A percentile compares a stretch with the other conserved stretches of the same genome.
These are phyloP conservation scores for Penicillium palitans DNA, from an alignment of 2,329 filamentous ascomycete species.

Conservation along the genomic window DNA sequence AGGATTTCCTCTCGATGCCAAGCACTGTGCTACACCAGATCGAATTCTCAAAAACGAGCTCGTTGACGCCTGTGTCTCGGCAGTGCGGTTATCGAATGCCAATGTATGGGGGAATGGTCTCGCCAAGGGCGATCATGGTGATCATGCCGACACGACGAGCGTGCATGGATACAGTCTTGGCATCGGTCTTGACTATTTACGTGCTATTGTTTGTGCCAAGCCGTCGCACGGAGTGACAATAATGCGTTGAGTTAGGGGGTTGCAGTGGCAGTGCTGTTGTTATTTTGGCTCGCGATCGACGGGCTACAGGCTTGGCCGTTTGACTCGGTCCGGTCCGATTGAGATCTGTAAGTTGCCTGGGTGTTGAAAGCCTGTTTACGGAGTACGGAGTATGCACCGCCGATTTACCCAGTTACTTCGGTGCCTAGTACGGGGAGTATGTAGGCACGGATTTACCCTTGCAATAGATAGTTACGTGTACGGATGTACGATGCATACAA, in stretches of 20 bases:
- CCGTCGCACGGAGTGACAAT: constrained; percentile 6
- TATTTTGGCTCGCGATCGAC: constrained; percentile 10
- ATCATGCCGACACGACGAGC: constrained; percentile 2
- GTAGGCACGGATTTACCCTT: background rate
- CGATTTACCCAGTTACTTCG: background rate
- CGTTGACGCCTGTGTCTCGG: background rate
- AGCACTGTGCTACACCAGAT: background rate
- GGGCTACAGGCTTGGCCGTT: constrained; percentile 2
- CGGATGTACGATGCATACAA: background rate
- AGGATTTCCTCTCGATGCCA: constrained; percentile 6
- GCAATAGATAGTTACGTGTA: background rate
- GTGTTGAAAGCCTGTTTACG: background rate
- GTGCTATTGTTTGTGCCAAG: constrained; percentile 14
- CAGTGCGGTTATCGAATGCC: constrained; percentile 1
- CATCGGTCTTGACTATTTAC: background rate
- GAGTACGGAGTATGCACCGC: background rate
- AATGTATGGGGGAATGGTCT: background rate
- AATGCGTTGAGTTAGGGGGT: constrained; percentile 8
- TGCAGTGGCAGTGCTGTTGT: constrained; percentile 8
- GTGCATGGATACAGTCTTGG: constrained; percentile 3
- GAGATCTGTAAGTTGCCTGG: background rate
- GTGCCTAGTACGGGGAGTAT: background rate
- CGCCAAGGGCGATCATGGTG: constrained; percentile 17
- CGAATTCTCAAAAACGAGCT: constrained; percentile 2
- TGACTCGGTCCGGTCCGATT: constrained; percentile 13